Conservation (phyloP, 2,329 filamentous ascomycete species). For the Diaporthe ilicicola region DNA sequence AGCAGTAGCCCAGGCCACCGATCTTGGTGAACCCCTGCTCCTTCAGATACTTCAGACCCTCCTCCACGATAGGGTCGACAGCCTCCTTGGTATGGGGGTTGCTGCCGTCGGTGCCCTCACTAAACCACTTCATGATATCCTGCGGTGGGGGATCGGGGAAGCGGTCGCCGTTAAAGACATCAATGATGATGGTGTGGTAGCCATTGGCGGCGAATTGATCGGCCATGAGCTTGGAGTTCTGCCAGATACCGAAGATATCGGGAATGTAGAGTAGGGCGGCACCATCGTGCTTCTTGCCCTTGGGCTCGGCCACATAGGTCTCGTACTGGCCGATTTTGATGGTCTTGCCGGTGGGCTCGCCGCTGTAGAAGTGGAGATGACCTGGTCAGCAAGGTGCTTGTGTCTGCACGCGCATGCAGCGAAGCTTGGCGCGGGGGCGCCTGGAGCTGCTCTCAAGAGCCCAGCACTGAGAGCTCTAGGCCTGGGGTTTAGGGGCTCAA, state of each 20-base stretch:
- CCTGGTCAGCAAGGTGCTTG: neutral
- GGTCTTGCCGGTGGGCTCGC: slow-evolving; percentile 54
- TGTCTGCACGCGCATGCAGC: neutral
- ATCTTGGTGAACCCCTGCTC: slow-evolving; percentile 66
- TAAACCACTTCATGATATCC: slow-evolving; percentile 53
- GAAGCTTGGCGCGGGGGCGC: neutral
- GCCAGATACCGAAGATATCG: slow-evolving; percentile 62
- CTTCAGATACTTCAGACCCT: slow-evolving; percentile 65
- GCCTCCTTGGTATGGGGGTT: slow-evolving; percentile 56
- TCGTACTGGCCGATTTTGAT: slow-evolving; percentile 57
- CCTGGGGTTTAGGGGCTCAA: neutral
- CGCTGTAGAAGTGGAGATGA: slow-evolving; percentile 45
- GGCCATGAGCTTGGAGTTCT: slow-evolving; percentile 72
- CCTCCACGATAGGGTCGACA: slow-evolving; percentile 58
- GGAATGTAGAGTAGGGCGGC: slow-evolving; percentile 56
- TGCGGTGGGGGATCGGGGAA: slow-evolving; percentile 60
- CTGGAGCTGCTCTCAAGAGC: neutral
- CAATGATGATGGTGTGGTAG: slow-evolving; percentile 74
- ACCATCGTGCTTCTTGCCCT: slow-evolving; percentile 50
- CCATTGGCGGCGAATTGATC: slow-evolving; percentile 80
- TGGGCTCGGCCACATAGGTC: slow-evolving; percentile 60
- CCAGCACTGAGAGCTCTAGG: neutral
- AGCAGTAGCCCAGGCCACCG: slow-evolving; percentile 77
- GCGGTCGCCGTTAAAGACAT: slow-evolving; percentile 74
- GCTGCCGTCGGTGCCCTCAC: slow-evolving; percentile 55